Evolutionary conservation across 768 basidiomycete species (phyloP).

Genomic region (Russula sp.): DNA sequence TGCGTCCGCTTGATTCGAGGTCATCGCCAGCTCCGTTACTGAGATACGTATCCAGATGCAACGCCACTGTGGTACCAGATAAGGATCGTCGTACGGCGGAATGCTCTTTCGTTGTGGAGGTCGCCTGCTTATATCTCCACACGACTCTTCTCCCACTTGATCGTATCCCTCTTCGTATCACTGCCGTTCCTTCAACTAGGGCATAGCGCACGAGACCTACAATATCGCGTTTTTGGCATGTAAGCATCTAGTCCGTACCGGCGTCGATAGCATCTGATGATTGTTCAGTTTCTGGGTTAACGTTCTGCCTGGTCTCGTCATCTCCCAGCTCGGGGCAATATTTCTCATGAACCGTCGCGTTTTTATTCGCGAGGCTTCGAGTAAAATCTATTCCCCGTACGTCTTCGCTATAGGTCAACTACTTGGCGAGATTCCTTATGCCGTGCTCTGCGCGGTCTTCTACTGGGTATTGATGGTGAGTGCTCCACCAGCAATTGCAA

Average conservation of each 20-base stretch:
- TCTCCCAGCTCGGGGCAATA: constrained; percentile 76
- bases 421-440: constrained; percentile 77
- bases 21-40: neutral
- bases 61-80: constrained; percentile 75
- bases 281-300: constrained; percentile 47
- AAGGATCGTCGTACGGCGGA: constrained; percentile 59
- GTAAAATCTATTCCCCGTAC: constrained; percentile 80
- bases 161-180: constrained; percentile 65
- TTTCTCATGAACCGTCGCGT: constrained; percentile 67
- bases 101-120: constrained; percentile 71
- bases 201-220: constrained; percentile 55
- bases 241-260: neutral
- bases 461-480: constrained; percentile 76
- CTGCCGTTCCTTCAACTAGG: constrained; percentile 79
- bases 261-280: neutral
- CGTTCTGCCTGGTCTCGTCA: constrained; percentile 70
- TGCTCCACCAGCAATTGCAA: neutral
- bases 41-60: constrained; percentile 42
- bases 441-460: constrained; percentile 57
- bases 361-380: constrained; percentile 57
- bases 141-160: constrained; percentile 68
- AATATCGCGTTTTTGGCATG: constrained; percentile 81
- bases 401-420: constrained; percentile 83
- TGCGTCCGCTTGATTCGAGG: neutral
- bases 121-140: constrained; percentile 85